Evolutionary conservation across 306 rosid genomes (phyloP), one percentile per base, ranked within the genome.

Genomic region (Betula pendula): DNA sequence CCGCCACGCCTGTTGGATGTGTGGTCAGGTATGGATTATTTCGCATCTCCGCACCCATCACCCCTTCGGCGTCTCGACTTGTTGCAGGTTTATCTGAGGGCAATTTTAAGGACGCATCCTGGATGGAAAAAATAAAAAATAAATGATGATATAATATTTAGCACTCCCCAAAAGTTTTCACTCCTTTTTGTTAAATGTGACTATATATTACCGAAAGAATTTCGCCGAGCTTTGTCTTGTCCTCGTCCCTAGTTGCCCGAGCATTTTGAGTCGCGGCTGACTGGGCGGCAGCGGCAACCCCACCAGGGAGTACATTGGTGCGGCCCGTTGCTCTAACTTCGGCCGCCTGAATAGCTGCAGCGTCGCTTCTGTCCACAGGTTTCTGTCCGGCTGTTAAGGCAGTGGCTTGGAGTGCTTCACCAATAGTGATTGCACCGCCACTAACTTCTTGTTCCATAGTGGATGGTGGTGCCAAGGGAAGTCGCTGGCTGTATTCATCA

Each of bases 331-430:
- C 96, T 75, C 94, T 84, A 16, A 85, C 90, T 79, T 89, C 96
- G 0, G 96, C 96, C 0, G 96, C 97, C 62, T 93, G 96, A 67
- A 90, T 93, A 0, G 97, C 96, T 0, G 96, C 96, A 0, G 90
- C 94, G 2, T 89, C 91, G 27, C 94, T 90, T 88, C 83, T 80
- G 49, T 82, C 94, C 56, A 88, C 91, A 0, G 89, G 78, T 74
- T 93, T 89, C 65, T 79, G 66, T 31, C 94, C 89, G 0, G 86
- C 90, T 0, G 96, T 81, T 31, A 86, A 2, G 17, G 84, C 88
- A 0, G 94, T 85, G 2, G 93, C 96, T 77, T 90, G 91, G 0
- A 90, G 88, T 70, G 97, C 96, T 80, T 93, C 91, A 0, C 93
- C 97, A 1, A 93, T 90, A 5, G 96, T 90, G 77, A 93, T 82